These are phyloP conservation scores for Myochromella boudieri DNA, from an alignment of 768 basidiomycete genomes.

Conservation along the genomic window DNA sequence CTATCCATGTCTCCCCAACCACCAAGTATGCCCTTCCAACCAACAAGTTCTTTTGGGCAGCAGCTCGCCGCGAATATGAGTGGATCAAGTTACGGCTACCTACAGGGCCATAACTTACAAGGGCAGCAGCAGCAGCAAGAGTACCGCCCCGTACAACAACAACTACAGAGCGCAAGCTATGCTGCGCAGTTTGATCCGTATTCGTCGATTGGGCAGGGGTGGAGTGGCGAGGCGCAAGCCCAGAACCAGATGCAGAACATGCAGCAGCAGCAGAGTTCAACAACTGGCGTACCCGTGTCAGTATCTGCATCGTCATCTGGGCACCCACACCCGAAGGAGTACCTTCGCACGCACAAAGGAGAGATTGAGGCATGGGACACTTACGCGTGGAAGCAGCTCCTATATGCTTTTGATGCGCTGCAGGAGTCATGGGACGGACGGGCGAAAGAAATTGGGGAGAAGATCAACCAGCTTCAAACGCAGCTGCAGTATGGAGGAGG, in stretches of 20 bases:
- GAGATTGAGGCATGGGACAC: conserved; percentile 73
- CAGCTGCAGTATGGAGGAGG: conserved; percentile 45
- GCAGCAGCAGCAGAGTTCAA: conserved; percentile 16
- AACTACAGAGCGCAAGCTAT: conserved; percentile 46
- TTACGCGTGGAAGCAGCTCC: conserved; percentile 70
- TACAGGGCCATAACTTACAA: conserved; percentile 27
- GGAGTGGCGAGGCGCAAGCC: conserved; percentile 29
- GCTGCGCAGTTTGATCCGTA: conserved; percentile 57
- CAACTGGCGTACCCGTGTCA: conserved; percentile 19
- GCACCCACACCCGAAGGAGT: conserved; percentile 66
- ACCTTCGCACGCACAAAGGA: conserved; percentile 61
- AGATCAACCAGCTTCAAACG: conserved; percentile 43
- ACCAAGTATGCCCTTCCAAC: conserved; percentile 38
- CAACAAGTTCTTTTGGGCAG: conserved; percentile 56
- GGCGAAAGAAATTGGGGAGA: conserved; percentile 53
- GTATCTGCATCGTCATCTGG: conserved; percentile 32
- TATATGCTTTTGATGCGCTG: conserved; percentile 61
- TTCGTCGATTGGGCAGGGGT: conserved; percentile 41
- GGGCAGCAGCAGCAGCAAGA: conserved; percentile 23
- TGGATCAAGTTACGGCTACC: conserved; percentile 40
- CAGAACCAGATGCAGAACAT: conserved; percentile 19
- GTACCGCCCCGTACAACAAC: conserved; percentile 47
- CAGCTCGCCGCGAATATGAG: conserved; percentile 41
- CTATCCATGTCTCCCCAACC: conserved; percentile 18
- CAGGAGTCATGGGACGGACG: conserved; percentile 64